phyloP scores from a whole-genome alignment of 1,284 basidiomycete genomes.

The Pulveroboletus sp. region DNA sequence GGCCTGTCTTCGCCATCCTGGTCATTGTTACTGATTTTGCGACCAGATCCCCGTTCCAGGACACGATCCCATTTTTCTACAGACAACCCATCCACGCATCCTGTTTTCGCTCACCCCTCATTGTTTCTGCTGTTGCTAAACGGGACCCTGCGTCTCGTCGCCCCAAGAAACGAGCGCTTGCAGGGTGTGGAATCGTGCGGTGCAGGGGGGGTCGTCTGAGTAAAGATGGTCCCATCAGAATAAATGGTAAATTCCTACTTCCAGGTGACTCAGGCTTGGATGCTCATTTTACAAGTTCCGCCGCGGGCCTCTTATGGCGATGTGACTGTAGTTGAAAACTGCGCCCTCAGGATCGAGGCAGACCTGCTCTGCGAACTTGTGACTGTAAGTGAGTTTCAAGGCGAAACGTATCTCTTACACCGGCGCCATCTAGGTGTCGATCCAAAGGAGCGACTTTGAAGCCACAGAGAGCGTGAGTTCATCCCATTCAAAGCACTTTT shows the following conservation, averaged over 20 bases:
- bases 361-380: constrained; percentile 67
- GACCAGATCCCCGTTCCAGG: constrained; percentile 35
- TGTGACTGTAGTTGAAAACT: constrained; percentile 44
- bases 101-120: constrained; percentile 60
- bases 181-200: constrained; percentile 54
- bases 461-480: constrained; percentile 46
- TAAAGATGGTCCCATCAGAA: constrained; percentile 13
- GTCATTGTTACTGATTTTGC: constrained; percentile 4
- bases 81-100: constrained; percentile 62
- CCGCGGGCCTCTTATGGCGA: constrained; percentile 52
- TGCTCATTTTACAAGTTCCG: constrained; percentile 20
- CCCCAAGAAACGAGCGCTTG: constrained; percentile 67
- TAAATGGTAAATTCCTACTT: constrained; percentile 23
- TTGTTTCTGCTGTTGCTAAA: constrained; percentile 61
- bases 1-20: constrained; percentile 13
- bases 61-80: constrained; percentile 47
- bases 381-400: constrained; percentile 39
- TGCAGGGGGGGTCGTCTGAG: constrained; percentile 21
- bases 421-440: constrained; percentile 44
- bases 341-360: constrained; percentile 59
- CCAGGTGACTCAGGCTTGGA: background rate
- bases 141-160: constrained; percentile 68
- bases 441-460: constrained; percentile 63
- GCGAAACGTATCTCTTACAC: background rate
- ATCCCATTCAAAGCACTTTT: background rate